Conservation (phyloP, 371 early-diverging fungal species). For the Mortierella sp. region DNA sequence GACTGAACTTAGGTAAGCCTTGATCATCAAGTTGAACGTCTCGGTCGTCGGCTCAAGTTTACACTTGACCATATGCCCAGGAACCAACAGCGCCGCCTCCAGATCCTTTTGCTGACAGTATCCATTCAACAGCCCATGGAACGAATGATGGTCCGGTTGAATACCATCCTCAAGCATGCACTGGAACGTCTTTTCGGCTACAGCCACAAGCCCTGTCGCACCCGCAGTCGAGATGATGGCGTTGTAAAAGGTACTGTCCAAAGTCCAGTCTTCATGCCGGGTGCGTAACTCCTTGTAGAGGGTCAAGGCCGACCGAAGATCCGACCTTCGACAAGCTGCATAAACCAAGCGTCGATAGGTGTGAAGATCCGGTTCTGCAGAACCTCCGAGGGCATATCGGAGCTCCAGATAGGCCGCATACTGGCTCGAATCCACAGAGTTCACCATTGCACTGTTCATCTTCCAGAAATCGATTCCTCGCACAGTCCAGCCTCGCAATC, state of each 20-base stretch:
- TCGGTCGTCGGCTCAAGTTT: slow-evolving; percentile 32
- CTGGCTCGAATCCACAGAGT: slow-evolving; percentile 14
- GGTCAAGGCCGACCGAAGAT: slow-evolving; percentile 28
- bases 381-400: slow-evolving; percentile 25
- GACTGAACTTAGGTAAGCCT: slow-evolving; percentile 27
- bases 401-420: slow-evolving; percentile 27
- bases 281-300: slow-evolving; percentile 19
- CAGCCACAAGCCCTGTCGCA: slow-evolving; percentile 15
- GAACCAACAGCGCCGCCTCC: slow-evolving; percentile 29
- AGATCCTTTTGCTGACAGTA: slow-evolving; percentile 24
- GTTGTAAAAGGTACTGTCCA: slow-evolving; percentile 37
- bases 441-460: slow-evolving; percentile 38
- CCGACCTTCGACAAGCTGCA: slow-evolving; percentile 52
- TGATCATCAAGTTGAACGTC: slow-evolving; percentile 48
- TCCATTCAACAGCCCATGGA: slow-evolving; percentile 42
- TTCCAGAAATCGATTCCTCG: slow-evolving; percentile 24
- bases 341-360: slow-evolving; percentile 46
- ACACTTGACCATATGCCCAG: slow-evolving; percentile 34
- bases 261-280: slow-evolving; percentile 17
- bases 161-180: slow-evolving; percentile 28
- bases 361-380: slow-evolving; percentile 27
- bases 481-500: slow-evolving; percentile 17
- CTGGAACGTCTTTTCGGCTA: slow-evolving; percentile 34
- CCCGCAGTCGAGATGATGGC: slow-evolving; percentile 47
- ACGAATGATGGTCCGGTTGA: slow-evolving; percentile 29